Base-by-base conservation (phyloP, 495 filamentous ascomycete genomes). In the Aspergillus coremiiformis region DNA sequence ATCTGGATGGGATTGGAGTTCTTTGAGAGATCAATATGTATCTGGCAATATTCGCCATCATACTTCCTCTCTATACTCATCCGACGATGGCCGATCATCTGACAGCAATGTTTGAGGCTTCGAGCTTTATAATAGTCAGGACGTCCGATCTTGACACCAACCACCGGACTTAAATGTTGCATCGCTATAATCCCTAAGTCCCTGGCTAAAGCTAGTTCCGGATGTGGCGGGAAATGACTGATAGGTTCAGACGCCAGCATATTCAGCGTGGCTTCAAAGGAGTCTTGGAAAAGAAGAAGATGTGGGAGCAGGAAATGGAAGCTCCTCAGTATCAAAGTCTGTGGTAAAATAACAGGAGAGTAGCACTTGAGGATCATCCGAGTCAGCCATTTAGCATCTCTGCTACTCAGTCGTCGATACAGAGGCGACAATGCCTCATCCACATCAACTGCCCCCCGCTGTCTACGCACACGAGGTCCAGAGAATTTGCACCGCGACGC, bases 301-400 rank as follows among this genome's bases (percentile, higher is more conserved):
- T 77, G 71, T 3, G 83, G 81, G 0, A 89, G 66, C 5, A 80
- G 65, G 11, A 77, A 75, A 54, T 87, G 77, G 39, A 80, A 77
- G 46, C 61, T 71, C 33, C 69, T 67, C 45, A 81, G 65, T 3
- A 78, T 65, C 45, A 76, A 53, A 7, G 52, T 58, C 50, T 72
- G 67, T 15, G 79, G 71, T 1, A 84, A 44, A 6, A 78, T 58
- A 3, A 92, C 76, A 0, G 87, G 85, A 15, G 69, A 67, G 56
- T 83, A 87, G 47, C 82, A 80, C 64, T 94, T 93, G 17, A 96
- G 66, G 30, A 96, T 78, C 62, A 93, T 68, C 6, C 91, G 77
- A 0, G 87, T 90, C 10, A 96, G 75, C 91, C 91, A 96, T 68
- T 96, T 96, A 0, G 84, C 87, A 61, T 95, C 86, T 33, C 79